Evolutionary conservation across 176 grass and related monocot species (phyloP).

Genomic region (Puya raimondii): DNA sequence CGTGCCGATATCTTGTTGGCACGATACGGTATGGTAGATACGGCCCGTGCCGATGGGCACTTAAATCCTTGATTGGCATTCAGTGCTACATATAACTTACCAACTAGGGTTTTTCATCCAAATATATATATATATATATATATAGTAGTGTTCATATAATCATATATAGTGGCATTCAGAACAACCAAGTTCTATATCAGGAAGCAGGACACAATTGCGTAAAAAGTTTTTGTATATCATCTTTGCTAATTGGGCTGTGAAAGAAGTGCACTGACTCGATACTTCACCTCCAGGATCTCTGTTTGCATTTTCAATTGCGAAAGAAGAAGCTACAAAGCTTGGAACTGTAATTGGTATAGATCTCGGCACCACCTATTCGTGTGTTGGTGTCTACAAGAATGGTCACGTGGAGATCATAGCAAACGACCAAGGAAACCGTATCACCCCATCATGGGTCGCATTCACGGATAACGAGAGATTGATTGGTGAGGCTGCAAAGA

Average conservation of each 20-base stretch:
- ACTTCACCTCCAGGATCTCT: constrained; percentile 29
- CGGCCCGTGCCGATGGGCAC: too few relatives aligned
- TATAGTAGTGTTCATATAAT: not conserved
- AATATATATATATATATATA: not conserved
- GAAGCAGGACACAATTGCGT: not conserved
- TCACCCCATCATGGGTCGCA: constrained; percentile 59
- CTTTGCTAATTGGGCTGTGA: not conserved
- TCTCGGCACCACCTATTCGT: constrained; percentile 21
- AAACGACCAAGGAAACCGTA: constrained; percentile 73
- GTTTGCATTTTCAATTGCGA: constrained; percentile 44
- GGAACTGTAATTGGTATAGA: constrained; percentile 57
- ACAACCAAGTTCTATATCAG: not conserved
- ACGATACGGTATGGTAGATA: too few relatives aligned
- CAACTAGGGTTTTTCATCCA: not conserved
- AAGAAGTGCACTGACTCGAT: not conserved
- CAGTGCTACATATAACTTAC: too few relatives aligned
- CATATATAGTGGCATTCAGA: not conserved
- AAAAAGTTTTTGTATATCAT: not conserved
- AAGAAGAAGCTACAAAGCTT: constrained; percentile 58
- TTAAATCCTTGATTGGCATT: too few relatives aligned
- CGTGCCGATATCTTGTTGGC: too few relatives aligned
- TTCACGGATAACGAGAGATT: constrained; percentile 60
- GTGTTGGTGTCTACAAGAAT: constrained; percentile 53
- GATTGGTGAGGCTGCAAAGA: constrained; percentile 74
- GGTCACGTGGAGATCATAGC: constrained; percentile 56